These are phyloP conservation scores for Plectosphaerella sp. DNA, from an alignment of 2,329 filamentous ascomycete species.

Conservation along the genomic window DNA sequence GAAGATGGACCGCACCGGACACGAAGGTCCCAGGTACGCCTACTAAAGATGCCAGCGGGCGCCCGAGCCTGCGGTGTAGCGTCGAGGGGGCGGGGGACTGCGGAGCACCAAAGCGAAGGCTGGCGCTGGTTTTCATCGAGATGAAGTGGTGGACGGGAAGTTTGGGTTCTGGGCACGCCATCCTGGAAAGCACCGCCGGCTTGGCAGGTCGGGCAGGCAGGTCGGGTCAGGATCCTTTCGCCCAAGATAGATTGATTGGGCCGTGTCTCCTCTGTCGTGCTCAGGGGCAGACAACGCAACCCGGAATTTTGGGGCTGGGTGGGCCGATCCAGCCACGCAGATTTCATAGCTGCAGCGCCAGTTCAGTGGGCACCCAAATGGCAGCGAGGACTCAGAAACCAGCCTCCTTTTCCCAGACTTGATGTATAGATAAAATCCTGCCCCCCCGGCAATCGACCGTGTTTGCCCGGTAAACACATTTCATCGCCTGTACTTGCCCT, in stretches of 20 bases:
- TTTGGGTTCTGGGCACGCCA: too few relatives aligned
- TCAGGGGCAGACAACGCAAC: too few relatives aligned
- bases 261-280: too few relatives aligned
- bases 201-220: too few relatives aligned
- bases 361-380: background rate
- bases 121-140: too few relatives aligned
- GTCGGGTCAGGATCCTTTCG: background rate
- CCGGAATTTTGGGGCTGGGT: too few relatives aligned
- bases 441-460: background rate
- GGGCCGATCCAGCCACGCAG: background rate
- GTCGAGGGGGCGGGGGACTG: background rate
- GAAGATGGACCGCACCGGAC: conserved; percentile 14
- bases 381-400: background rate
- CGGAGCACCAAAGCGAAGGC: background rate
- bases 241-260: background rate
- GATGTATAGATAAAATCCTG: background rate
- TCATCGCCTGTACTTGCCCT: background rate
- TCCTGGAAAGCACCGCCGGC: too few relatives aligned
- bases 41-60: conserved; percentile 4
- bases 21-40: conserved; percentile 8
- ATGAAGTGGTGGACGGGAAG: too few relatives aligned
- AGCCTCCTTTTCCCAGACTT: background rate
- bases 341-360: background rate
- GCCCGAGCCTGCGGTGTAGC: background rate
- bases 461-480: background rate